Percentiles rank a stretch among this genome's conserved stretches.
These are phyloP conservation scores for Bipolaris bicolor DNA, from an alignment of 2,329 filamentous ascomycete species.

Conservation along the genomic window DNA sequence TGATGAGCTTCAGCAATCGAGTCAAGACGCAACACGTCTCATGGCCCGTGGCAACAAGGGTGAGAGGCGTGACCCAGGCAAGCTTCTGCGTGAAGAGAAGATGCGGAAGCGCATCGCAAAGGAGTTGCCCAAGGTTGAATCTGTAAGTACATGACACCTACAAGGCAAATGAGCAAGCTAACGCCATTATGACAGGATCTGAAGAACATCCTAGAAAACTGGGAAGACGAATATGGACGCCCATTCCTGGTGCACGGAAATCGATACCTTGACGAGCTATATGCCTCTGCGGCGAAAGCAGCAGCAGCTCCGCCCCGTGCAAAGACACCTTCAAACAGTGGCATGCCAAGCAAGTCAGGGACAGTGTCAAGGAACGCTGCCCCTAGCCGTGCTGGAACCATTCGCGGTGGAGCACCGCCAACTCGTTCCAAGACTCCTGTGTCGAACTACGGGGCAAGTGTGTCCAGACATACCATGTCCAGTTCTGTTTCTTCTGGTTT, in stretches of 20 bases:
- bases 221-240: conserved; percentile 92
- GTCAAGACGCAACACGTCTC: conserved; percentile 90
- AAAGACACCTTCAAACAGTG: conserved; percentile 72
- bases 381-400: conserved; percentile 46
- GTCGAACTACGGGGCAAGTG: conserved; percentile 44
- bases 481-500: conserved; percentile 36
- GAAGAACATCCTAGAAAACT: conserved; percentile 77
- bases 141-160: conserved; percentile 47
- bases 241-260: conserved; percentile 94
- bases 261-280: conserved; percentile 85
- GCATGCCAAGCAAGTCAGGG: conserved; percentile 39
- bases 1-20: conserved; percentile 85
- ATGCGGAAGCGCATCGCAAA: conserved; percentile 98
- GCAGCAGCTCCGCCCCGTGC: conserved; percentile 68
- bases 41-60: conserved; percentile 92
- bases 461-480: conserved; percentile 46
- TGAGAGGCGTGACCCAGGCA: conserved; percentile 91
- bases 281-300: conserved; percentile 64
- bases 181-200: conserved; percentile 58
- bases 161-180: neutral
- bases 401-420: conserved; percentile 50
- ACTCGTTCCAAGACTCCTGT: conserved; percentile 54
- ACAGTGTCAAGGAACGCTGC: conserved; percentile 39
- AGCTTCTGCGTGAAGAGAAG: conserved; percentile 94
- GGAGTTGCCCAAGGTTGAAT: conserved; percentile 88